These are phyloP conservation scores for Zalaria obscura DNA, from an alignment of 2,329 filamentous ascomycete species.

Conservation along the genomic window DNA sequence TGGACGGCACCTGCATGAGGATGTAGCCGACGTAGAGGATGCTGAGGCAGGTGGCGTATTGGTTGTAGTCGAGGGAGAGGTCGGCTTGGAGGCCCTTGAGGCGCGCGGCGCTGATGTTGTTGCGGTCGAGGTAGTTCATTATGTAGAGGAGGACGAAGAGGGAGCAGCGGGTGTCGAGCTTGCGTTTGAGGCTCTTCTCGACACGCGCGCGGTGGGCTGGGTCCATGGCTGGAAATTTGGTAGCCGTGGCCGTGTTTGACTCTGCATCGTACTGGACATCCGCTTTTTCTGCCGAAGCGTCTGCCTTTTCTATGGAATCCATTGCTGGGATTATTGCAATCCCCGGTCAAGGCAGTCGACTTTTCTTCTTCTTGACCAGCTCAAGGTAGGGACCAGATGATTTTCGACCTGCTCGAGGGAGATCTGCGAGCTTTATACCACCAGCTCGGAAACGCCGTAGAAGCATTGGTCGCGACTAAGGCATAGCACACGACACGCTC, in stretches of 20 bases:
- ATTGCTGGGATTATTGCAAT: too few species aligned
- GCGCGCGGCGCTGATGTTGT: conserved; percentile 49
- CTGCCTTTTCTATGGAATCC: too few species aligned
- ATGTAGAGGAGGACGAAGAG: conserved; percentile 64
- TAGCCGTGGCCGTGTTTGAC: background rate
- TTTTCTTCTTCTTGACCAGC: too few species aligned
- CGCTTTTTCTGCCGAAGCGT: background rate
- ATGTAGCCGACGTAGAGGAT: conserved; percentile 49
- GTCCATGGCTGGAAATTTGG: background rate
- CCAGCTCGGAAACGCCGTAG: too few species aligned
- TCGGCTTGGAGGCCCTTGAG: conserved; percentile 51
- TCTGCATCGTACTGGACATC: background rate
- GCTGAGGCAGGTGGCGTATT: conserved; percentile 38
- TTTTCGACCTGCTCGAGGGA: too few species aligned
- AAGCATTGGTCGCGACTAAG: too few species aligned
- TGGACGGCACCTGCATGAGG: conserved; percentile 25
- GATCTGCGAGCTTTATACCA: too few species aligned
- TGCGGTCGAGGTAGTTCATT: conserved; percentile 52
- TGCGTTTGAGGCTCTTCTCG: conserved; percentile 48
- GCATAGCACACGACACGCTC: too few species aligned
- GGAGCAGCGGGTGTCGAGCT: conserved; percentile 55
- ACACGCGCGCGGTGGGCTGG: conserved; percentile 1
- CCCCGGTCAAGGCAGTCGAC: too few species aligned
- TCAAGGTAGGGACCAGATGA: too few species aligned
- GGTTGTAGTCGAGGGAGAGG: conserved; percentile 37